These are phyloP conservation scores for Russula sp. DNA, from an alignment of 768 basidiomycete species.

Conservation along the genomic window DNA sequence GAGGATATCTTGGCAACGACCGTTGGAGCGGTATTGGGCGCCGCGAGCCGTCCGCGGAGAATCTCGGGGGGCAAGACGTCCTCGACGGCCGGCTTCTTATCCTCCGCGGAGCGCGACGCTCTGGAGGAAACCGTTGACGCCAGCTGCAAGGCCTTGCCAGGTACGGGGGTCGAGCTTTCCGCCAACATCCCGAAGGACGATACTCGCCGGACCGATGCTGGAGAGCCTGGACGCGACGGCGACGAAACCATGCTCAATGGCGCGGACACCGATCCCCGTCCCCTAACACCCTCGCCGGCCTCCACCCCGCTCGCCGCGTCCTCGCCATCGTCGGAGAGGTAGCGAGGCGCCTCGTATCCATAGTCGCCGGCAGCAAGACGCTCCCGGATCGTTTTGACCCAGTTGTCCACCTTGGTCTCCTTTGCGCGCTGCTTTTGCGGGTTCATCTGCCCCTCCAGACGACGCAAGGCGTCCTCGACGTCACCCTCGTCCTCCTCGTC, in stretches of 20 bases:
- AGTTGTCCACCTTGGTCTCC: constrained; percentile 71
- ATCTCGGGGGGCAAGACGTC: constrained; percentile 66
- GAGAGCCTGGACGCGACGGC: constrained; percentile 16
- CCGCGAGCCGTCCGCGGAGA: constrained; percentile 49
- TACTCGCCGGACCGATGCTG: constrained; percentile 17
- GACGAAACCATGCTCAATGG: constrained; percentile 14
- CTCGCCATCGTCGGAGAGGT: constrained; percentile 45
- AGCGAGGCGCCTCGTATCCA: constrained; percentile 53
- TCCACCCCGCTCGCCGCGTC: constrained; percentile 18
- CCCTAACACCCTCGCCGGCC: background rate
- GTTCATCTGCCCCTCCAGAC: constrained; percentile 85
- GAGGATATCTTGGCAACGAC: constrained; percentile 32
- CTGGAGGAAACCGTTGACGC: background rate
- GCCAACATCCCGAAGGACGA: constrained; percentile 10
- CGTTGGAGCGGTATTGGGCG: constrained; percentile 24
- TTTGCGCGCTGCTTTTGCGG: constrained; percentile 63
- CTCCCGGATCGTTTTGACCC: constrained; percentile 69
- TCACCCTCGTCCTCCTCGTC: constrained; percentile 75
- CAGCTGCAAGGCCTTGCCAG: background rate
- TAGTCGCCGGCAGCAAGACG: constrained; percentile 61
- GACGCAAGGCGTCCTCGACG: constrained; percentile 71
- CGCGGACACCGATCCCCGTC: constrained; percentile 5
- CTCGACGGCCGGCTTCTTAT: constrained; percentile 48
- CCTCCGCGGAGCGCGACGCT: constrained; percentile 28
- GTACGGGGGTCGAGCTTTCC: constrained; percentile 17